A percentile compares a stretch with the other conserved stretches of the same genome.
These are phyloP conservation scores for Aspergillus transmontanensis DNA, from an alignment of 2,329 filamentous ascomycete genomes.

Conservation along the genomic window DNA sequence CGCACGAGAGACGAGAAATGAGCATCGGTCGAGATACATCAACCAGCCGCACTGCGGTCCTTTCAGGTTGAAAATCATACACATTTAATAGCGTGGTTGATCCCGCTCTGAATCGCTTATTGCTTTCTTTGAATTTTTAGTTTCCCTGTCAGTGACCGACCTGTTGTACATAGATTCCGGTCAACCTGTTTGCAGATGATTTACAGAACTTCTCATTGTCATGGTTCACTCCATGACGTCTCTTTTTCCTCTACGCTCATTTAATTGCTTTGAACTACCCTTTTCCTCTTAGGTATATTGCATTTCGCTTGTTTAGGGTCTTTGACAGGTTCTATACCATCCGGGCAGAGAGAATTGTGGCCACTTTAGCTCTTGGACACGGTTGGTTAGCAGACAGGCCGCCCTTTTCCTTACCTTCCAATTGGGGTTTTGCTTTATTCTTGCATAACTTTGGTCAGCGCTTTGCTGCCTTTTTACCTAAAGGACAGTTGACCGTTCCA, in stretches of 20 bases:
- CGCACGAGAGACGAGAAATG: slow-evolving; percentile 35
- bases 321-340: background rate
- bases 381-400: background rate
- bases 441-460: background rate
- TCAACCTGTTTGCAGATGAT: slow-evolving; percentile 16
- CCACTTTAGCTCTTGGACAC: background rate
- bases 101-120: slow-evolving; percentile 16
- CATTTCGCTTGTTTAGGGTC: background rate
- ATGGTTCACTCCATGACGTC: background rate
- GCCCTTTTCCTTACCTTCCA: background rate
- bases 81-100: slow-evolving; percentile 28
- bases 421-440: background rate
- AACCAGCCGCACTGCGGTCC: slow-evolving; percentile 16
- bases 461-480: background rate
- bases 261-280: slow-evolving; percentile 5
- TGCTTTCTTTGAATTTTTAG: slow-evolving; percentile 4
- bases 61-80: slow-evolving; percentile 19
- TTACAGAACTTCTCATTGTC: slow-evolving; percentile 8
- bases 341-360: background rate
- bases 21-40: slow-evolving; percentile 26
- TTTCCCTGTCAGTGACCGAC: slow-evolving; percentile 8
- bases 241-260: background rate
- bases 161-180: slow-evolving; percentile 25
- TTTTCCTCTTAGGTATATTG: background rate
- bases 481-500: background rate